Evolutionary conservation across 345 rosid species (phyloP).

Genomic region (Populus ilicifolia): DNA sequence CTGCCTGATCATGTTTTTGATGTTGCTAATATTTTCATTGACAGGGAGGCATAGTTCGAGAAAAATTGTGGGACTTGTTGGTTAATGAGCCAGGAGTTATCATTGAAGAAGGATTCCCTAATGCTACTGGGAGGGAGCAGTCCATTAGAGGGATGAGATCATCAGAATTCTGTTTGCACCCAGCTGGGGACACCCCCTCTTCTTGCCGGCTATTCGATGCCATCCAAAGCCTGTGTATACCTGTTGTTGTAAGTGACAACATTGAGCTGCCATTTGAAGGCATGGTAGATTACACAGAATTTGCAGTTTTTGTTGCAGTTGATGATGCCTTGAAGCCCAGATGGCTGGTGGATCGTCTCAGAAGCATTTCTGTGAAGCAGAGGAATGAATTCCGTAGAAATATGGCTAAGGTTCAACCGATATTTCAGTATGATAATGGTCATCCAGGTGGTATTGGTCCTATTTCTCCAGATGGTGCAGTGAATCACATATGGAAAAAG

Average conservation of each 20-base stretch:
- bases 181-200: slow-evolving; percentile 96
- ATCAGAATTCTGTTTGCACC: slow-evolving; percentile 92
- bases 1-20: neutral
- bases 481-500: slow-evolving; percentile 84
- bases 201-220: slow-evolving; percentile 97
- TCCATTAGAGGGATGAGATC: slow-evolving; percentile 87
- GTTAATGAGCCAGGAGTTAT: slow-evolving; percentile 47
- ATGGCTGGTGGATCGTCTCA: slow-evolving; percentile 63
- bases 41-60: slow-evolving; percentile 83
- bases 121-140: slow-evolving; percentile 85
- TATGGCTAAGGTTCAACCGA: slow-evolving; percentile 55
- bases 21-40: neutral
- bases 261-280: slow-evolving; percentile 96
- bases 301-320: slow-evolving; percentile 69
- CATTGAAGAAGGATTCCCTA: slow-evolving; percentile 98
- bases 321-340: slow-evolving; percentile 69
- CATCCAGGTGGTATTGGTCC: slow-evolving; percentile 66
- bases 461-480: slow-evolving; percentile 66
- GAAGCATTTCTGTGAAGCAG: slow-evolving; percentile 44
- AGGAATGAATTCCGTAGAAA: slow-evolving; percentile 49
- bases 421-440: slow-evolving; percentile 66
- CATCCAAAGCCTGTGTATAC: slow-evolving; percentile 90
- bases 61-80: slow-evolving; percentile 81
- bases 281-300: slow-evolving; percentile 62
- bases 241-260: slow-evolving; percentile 78